Evolutionary conservation across 768 basidiomycete species (phyloP), one percentile per base, ranked within the genome.

Genomic region (Leucosporidium creatinivorum): DNA sequence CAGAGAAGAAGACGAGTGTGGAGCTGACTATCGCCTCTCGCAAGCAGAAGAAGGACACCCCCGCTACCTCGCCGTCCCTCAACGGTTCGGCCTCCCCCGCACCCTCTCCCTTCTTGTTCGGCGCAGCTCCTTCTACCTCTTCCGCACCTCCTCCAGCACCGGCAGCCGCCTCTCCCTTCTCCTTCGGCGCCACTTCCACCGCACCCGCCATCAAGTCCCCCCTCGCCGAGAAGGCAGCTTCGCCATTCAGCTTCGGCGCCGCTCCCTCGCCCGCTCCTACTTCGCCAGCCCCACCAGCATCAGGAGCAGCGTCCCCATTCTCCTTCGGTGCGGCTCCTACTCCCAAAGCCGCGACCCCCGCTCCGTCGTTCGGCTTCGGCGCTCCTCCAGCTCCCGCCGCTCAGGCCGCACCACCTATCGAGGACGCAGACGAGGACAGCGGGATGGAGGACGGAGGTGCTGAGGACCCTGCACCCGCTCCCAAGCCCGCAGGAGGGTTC

Each of bases 391-490:
- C 55, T 17, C 33, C 33, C 4, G 33, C 33, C 4, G 8, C 31
- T 18, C 17, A 28, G 6, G n/a, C 54, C 5, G 54, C 26, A 4
- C 54, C 54, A 19, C 26, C 58, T 17, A 56, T 62, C 7, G 70
- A 72, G 25, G 67, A 68, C n/a, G 62, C 64, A 1, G 66, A 67
- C 28, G 70, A 67, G 21, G 70, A 72, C 55, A 63, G 61, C 39
- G 70, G 70, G 5, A 72, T 72, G 70, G 70, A 73, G 62, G 70
- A 72, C 57, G 70, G 68, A 59, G 62, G 39, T 26, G 25, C 52
- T 28, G 52, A 25, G 9, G 26, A 25, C 17, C 44, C 44, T 5
- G 25, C 39, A 4, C n/a, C 58, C 39, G 57, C 57, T n/a, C 57
- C 57, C 36, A 28, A 28, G 18, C 23, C 57, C 2, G 23, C 57